A percentile compares a stretch with the other conserved stretches of the same genome.
These are phyloP conservation scores for Vickermania ingenoplastis DNA, from an alignment of 208 protist genomes.

Conservation along the genomic window DNA sequence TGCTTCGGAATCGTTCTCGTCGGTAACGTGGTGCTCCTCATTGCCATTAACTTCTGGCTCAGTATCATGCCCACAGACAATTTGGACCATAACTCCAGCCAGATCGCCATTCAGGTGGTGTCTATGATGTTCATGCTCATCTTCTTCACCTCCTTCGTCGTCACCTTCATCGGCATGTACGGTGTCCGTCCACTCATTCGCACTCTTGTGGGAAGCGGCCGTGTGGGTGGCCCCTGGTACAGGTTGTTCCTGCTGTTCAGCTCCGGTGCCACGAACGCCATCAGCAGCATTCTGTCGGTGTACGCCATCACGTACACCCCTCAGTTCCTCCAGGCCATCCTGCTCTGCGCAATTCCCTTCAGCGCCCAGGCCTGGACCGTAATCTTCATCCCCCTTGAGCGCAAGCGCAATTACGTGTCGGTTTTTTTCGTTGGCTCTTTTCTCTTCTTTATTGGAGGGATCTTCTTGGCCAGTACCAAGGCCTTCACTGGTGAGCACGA, in stretches of 20 bases:
- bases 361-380: constrained; percentile 69
- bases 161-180: constrained; percentile 11
- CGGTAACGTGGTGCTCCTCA: constrained; percentile 41
- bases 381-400: constrained; percentile 58
- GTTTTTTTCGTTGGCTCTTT: constrained; percentile 55
- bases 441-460: constrained; percentile 51
- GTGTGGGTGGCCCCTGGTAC: background rate
- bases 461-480: constrained; percentile 42
- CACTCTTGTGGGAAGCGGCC: constrained; percentile 27
- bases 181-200: constrained; percentile 32
- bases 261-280: background rate
- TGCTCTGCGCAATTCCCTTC: constrained; percentile 67
- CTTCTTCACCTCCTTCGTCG: background rate
- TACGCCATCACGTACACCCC: background rate
- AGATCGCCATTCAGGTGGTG: constrained; percentile 33
- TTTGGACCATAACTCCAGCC: background rate
- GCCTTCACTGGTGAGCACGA: constrained; percentile 25
- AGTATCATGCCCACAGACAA: background rate
- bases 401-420: constrained; percentile 62
- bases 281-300: background rate
- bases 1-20: constrained; percentile 3
- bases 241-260: background rate
- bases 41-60: constrained; percentile 67
- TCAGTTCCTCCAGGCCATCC: constrained; percentile 43
- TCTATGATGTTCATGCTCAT: constrained; percentile 20